A percentile compares a stretch with the other conserved stretches of the same genome.
These are phyloP conservation scores for Backusella liffmaniae DNA, from an alignment of 192 early-diverging fungal species.

Conservation along the genomic window DNA sequence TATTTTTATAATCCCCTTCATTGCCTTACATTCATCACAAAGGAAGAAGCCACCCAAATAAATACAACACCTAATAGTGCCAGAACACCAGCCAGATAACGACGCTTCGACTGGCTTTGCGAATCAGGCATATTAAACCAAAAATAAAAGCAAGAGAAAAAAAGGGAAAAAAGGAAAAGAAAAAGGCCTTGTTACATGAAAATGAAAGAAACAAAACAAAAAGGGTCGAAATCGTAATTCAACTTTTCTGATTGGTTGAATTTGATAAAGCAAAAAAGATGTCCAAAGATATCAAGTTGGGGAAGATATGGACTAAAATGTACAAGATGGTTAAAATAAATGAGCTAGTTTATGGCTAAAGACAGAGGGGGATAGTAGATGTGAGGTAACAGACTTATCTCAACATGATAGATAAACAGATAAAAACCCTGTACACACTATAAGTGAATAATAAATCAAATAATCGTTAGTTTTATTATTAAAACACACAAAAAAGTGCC, in stretches of 20 bases:
- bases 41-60: conserved; percentile 80
- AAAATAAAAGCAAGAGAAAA: not conserved
- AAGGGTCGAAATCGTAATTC: not conserved
- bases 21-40: conserved; percentile 61
- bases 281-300: no score
- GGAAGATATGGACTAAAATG: no score
- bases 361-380: no score
- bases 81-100: conserved; percentile 62
- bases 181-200: not conserved
- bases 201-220: not conserved
- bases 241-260: not conserved
- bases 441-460: not conserved
- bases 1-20: no score
- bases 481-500: not conserved
- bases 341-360: no score
- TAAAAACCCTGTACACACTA: not conserved
- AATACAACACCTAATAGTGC: conserved; percentile 68
- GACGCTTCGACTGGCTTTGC: conserved; percentile 15
- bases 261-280: not conserved
- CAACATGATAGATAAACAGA: not conserved
- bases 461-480: not conserved
- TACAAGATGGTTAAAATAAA: no score
- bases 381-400: not conserved
- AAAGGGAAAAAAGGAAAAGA: not conserved
- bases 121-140: conserved; percentile 13